Evolutionary conservation across 495 filamentous ascomycete species (phyloP).

Genomic region (Penicillium cinerascens): DNA sequence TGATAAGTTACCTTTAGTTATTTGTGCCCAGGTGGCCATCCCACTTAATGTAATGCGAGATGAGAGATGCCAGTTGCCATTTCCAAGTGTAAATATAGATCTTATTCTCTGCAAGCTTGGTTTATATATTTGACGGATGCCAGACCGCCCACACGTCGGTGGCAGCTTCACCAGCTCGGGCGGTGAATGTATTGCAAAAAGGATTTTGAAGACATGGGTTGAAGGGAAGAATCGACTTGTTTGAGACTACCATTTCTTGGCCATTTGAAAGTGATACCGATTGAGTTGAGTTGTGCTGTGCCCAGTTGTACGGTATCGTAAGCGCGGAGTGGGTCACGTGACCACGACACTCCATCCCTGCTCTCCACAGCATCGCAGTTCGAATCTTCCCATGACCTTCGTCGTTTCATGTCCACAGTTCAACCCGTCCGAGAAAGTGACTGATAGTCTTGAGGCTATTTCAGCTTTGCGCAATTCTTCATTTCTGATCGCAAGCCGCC

Average conservation of each 20-base stretch:
- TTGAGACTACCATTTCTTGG: too few relatives aligned
- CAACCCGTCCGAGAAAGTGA: background rate
- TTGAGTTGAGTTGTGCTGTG: too few relatives aligned
- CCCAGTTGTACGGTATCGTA: too few relatives aligned
- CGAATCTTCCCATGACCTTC: background rate
- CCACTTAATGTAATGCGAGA: constrained; percentile 23
- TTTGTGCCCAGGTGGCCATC: constrained; percentile 16
- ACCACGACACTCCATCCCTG: background rate
- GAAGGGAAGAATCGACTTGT: too few relatives aligned
- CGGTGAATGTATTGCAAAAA: too few relatives aligned
- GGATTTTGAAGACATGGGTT: too few relatives aligned
- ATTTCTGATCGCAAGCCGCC: background rate
- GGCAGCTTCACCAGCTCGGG: too few relatives aligned
- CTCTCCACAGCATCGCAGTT: constrained; percentile 1
- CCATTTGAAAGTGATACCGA: too few relatives aligned
- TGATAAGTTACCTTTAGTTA: constrained; percentile 8
- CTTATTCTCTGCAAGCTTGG: too few relatives aligned
- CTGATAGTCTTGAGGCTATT: background rate
- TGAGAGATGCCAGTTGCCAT: constrained; percentile 9
- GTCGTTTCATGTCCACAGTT: background rate
- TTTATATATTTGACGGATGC: background rate
- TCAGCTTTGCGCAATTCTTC: background rate
- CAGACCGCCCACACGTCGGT: too few relatives aligned
- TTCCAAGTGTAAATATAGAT: background rate
- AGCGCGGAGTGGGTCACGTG: background rate